Conservation (phyloP, 2,329 filamentous ascomycete species). For the Ascocoryne sarcoides region DNA sequence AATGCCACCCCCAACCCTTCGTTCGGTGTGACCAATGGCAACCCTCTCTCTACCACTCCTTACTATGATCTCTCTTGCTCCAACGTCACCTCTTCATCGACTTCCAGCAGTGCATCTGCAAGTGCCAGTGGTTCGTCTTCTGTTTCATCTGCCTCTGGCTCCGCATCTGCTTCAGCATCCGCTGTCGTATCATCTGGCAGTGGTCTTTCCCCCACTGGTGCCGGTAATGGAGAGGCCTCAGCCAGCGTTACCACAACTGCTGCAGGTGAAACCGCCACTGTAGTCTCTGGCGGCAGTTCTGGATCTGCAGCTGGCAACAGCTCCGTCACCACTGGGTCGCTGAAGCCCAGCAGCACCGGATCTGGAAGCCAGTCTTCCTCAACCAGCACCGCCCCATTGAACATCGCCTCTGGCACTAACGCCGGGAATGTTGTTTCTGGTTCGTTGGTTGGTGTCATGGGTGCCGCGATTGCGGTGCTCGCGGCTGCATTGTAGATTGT, state of each 20-base stretch:
- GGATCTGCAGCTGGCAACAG: not conserved
- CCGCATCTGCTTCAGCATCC: conserved; percentile 3
- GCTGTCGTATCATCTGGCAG: conserved; percentile 12
- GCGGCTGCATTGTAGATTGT: conserved; percentile 22
- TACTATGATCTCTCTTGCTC: conserved; percentile 56
- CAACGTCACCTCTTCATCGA: conserved; percentile 19
- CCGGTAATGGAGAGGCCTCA: conserved; percentile 9
- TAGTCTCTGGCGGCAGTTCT: conserved; percentile 2
- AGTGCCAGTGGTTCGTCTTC: not conserved
- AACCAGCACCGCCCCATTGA: not conserved
- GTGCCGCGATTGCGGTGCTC: conserved; percentile 8
- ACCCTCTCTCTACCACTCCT: conserved; percentile 42
- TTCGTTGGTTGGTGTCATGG: conserved; percentile 15
- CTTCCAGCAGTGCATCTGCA: conserved; percentile 5
- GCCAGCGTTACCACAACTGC: conserved; percentile 5
- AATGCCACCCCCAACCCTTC: conserved; percentile 50
- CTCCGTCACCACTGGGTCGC: not conserved
- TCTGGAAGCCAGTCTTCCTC: not conserved
- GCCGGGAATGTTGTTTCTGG: conserved; percentile 12
- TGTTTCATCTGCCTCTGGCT: conserved; percentile 9
- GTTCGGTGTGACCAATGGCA: conserved; percentile 58
- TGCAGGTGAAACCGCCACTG: conserved; percentile 5
- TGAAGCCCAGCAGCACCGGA: not conserved
- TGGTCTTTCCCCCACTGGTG: conserved; percentile 16
- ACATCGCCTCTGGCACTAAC: conserved; percentile 2